Conservation (phyloP, 2,329 filamentous ascomycete genomes). For the Sporothrix curviconia region DNA sequence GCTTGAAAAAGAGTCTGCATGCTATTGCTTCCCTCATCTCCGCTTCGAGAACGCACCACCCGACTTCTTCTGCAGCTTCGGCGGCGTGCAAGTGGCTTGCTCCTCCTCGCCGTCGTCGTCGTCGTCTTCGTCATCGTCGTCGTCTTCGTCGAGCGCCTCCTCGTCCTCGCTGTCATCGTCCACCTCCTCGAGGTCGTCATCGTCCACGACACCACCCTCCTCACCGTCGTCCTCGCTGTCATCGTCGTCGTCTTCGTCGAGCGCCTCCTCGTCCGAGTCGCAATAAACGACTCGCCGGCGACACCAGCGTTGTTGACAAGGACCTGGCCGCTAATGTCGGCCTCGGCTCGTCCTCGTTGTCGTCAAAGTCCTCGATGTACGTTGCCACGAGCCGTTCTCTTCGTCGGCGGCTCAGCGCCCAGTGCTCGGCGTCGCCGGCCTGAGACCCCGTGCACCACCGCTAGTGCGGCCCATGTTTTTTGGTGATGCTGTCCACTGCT, state of each 20-base stretch:
- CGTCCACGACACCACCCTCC: conserved; percentile 22
- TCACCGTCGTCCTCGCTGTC: conserved; percentile 71
- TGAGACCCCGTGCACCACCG: background rate
- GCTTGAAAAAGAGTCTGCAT: too few species aligned
- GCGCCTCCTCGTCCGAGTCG: conserved; percentile 30
- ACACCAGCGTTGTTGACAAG: conserved; percentile 27
- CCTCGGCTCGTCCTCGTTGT: conserved; percentile 21
- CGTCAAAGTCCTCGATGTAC: conserved; percentile 67
- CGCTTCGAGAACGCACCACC: conserved; percentile 26
- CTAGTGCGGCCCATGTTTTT: too few species aligned
- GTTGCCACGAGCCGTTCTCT: conserved; percentile 63
- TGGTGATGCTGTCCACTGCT: conserved; percentile 43
- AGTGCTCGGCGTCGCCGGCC: background rate
- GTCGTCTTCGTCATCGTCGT: conserved; percentile 24
- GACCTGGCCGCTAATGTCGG: conserved; percentile 26
- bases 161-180: conserved; percentile 75
- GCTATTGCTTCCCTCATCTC: conserved; percentile 19
- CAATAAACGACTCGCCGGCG: conserved; percentile 19
- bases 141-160: conserved; percentile 72
- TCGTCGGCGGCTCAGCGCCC: conserved; percentile 27
- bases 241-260: conserved; percentile 50
- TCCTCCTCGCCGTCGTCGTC: conserved; percentile 29
- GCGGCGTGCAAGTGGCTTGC: conserved; percentile 26
- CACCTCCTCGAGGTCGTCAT: conserved; percentile 40
- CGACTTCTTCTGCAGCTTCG: conserved; percentile 30